Base-by-base conservation (phyloP, 306 rosid species). In the Dryas octopetala region DNA sequence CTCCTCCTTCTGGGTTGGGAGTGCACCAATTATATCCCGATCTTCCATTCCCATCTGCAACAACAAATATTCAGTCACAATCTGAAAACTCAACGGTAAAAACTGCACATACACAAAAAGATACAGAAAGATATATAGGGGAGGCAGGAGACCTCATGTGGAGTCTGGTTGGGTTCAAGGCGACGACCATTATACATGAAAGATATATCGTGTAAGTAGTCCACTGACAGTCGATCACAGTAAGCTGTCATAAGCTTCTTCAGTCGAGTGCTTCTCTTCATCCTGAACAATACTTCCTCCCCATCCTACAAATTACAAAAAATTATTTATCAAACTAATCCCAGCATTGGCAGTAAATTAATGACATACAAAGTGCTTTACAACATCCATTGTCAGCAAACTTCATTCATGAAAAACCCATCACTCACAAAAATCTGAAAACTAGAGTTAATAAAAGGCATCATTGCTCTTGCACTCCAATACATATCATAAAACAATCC, bases 11-110 rank as follows among this genome's bases (percentile, higher is more conserved):
- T 74, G 43, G 54, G 23, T 23, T 23, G 23, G 89, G 89, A 89
- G 78, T 17, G 89, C 90, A 17, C 78, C 87, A 2, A 90, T 87
- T 73, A 84, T 87, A 50, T 79, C 90, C 7, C 89, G 90, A 19
- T 87, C 91, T 76, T 90, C 91, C 90, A 87, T 90, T 77, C 84
- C 87, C 77, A 90, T 65, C 91, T 89, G 86, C 70, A 75, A 13
- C 57, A 23, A 63, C 9, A 28, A 51, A 48, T 9, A 15, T 43
- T 7, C 57, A 10, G 13, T 74, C 14, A 58, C 53, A 68, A 80
- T 9, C 1, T 9, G 17, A 2, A 4, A 4, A 48, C 52, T 66
- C 12, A 89, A 23, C 23, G 23, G 23, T 23, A 23, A 23, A 23
- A 23, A 23, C 23, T 23, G 23, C 23, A 23, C 23, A 23, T 23